Conservation (phyloP, 768 basidiomycete species). For the Tylopilus balloui region DNA sequence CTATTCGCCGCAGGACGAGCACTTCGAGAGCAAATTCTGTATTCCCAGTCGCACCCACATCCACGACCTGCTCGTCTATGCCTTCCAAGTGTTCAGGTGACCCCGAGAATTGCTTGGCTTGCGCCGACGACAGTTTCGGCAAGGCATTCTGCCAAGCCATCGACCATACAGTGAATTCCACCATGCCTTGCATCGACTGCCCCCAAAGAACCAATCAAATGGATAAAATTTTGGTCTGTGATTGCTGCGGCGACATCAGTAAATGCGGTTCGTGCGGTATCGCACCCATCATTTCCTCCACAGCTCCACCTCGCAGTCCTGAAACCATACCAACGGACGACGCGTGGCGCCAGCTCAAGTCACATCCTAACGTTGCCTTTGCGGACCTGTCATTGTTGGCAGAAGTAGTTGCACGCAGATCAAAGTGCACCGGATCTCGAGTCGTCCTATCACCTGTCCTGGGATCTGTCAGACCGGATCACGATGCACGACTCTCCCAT, state of each 20-base stretch:
- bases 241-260: constrained; percentile 37
- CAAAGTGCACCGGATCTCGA: constrained; percentile 70
- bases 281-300: constrained; percentile 27
- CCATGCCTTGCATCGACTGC: constrained; percentile 51
- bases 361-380: constrained; percentile 85
- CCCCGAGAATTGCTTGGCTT: constrained; percentile 80
- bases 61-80: constrained; percentile 28
- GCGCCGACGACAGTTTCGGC: constrained; percentile 81
- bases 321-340: constrained; percentile 75
- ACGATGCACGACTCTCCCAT: constrained; percentile 15
- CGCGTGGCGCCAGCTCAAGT: constrained; percentile 81
- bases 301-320: constrained; percentile 16
- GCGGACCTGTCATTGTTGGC: constrained; percentile 80
- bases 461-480: constrained; percentile 47
- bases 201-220: constrained; percentile 37
- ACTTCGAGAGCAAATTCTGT: constrained; percentile 41
- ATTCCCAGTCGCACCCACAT: constrained; percentile 46
- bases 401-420: constrained; percentile 81
- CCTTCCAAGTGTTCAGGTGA: constrained; percentile 70
- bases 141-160: constrained; percentile 84
- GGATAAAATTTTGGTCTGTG: constrained; percentile 26
- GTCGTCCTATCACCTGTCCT: constrained; percentile 55
- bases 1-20: constrained; percentile 58
- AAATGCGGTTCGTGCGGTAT: constrained; percentile 31
- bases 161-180: constrained; percentile 52